Evolutionary conservation across 2,329 filamentous ascomycete genomes (phyloP), one percentile per base, ranked within the genome.

Genomic region (Aurifilum marmelostoma): DNA sequence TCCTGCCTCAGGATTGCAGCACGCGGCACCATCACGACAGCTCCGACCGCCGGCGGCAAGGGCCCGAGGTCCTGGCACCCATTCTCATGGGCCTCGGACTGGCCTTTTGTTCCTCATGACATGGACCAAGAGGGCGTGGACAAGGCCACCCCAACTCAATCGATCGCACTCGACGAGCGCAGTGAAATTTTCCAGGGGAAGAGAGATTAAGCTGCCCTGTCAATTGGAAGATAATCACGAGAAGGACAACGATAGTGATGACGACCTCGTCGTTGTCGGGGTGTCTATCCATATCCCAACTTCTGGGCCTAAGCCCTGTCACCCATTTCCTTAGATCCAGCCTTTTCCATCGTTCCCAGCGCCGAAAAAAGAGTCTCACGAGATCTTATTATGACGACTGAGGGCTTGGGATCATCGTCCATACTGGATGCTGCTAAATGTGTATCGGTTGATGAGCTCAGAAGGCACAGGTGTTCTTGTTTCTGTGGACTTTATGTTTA

Each of bases 401-500:
- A 54, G 24, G 12, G 11, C n/a, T 24, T 12, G 2, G 12, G 24
- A 11, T n/a, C 56, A 21, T 29, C 29, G 18, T 5, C 39, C n/a
- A 52, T 58, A 3, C 8, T n/a, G 29, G 16, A 21, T 47, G 41
- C 41, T 47, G 34, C 11, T 7, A 11, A 82, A 81, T 73, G 77
- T 79, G 71, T 79, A 76, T 73, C 83, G 80, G 76, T 75, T 73
- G 32, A 80, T 80, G 21, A 71, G 80, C 59, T 81, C 78, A 8
- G n/a, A 80, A 75, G 69, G 75, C 37, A 6, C 68, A 73, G 24
- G 73, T 6, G 80, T 80, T 0, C 76, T 77, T 6, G 64, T 79
- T 18, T 80, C 80, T 3, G 81, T 79, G 2, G 80, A 81, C 74
- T 2, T 37, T 59, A 12, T 29, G 16, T 29, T 37, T 9, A n/a